Conservation (phyloP, 148 eudicot genomes). For the Cornus suecica region DNA sequence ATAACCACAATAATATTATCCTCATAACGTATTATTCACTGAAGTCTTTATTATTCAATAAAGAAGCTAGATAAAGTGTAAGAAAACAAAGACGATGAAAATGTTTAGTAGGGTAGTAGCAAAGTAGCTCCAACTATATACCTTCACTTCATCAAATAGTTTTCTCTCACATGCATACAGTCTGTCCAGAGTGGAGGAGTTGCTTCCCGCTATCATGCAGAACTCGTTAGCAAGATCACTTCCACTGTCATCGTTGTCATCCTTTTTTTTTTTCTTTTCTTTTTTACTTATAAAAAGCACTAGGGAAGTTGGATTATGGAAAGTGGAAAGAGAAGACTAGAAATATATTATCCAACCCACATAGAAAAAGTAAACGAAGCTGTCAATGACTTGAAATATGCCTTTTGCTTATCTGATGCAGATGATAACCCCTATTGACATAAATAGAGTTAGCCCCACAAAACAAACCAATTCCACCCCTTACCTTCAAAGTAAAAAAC, state of each 20-base stretch:
- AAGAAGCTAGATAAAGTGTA: background rate
- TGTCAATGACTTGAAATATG: background rate
- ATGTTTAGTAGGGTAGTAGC: too few relatives aligned
- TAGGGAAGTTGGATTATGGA: too few relatives aligned
- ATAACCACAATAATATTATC: background rate
- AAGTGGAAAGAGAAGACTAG: background rate
- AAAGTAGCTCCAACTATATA: constrained; percentile 12
- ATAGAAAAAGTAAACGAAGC: background rate
- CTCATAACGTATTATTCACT: background rate
- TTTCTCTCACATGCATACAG: constrained; percentile 84
- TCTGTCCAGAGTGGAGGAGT: constrained; percentile 73
- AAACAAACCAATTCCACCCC: background rate
- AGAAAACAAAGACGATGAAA: background rate
- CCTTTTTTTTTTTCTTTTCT: too few relatives aligned
- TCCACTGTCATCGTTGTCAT: constrained; percentile 65
- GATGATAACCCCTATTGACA: background rate
- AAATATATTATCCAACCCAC: background rate
- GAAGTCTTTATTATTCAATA: background rate
- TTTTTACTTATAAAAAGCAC: too few relatives aligned
- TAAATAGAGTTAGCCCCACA: background rate
- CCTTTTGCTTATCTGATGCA: background rate
- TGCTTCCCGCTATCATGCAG: constrained; percentile 79
- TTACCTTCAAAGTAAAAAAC: background rate
- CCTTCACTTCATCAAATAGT: constrained; percentile 84
- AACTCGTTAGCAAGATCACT: constrained; percentile 64